Evolutionary conservation across 495 filamentous ascomycete genomes (phyloP), one percentile per base, ranked within the genome.

Genomic region (Aspergillus ostianus): DNA sequence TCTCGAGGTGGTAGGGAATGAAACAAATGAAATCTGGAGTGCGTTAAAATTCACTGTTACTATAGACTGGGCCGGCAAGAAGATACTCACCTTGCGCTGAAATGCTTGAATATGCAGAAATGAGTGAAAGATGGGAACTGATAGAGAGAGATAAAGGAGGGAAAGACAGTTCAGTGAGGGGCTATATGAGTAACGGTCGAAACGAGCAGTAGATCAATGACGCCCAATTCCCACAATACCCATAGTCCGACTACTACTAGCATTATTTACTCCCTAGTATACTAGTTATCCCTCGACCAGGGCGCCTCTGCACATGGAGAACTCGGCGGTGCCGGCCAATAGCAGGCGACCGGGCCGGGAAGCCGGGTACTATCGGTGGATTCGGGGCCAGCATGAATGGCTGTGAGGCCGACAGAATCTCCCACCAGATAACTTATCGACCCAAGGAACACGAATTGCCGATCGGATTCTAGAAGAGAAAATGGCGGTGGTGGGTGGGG

Each of bases 281-380:
- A 41, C 36, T 7, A 10, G 29, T 7, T 32, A 7, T 32, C 36
- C 36, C 2, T 41, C 36, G 36, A 41, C 23, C 23, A 26, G 23
- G 23, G 36, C 10, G 36, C 2, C 15, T 41, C 29, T n/a, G n/a
- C 17, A 27, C 53, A 61, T 41, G 19, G 46, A 27, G 46, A 41
- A 45, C 51, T 63, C 60, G 60, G 60, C 56, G 60, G n/a, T 9
- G 6, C 7, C 30, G 21, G 23, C 60, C 60, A 63, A 63, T 63
- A n/a, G 53, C 26, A 58, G 8, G 55, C 60, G 32, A 63, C 60
- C 60, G 60, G 60, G 56, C 60, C 60, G 60, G 54, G 41, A 55
- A 53, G 49, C 59, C 60, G 60, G 60, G 55, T 55, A 55, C 44
- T 51, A 41, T 62, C 60, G 60, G 60, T 30, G 53, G 23, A 51